Base-by-base conservation (phyloP, 1,139 yeast genomes). In the Meyerozyma smithsonii region DNA sequence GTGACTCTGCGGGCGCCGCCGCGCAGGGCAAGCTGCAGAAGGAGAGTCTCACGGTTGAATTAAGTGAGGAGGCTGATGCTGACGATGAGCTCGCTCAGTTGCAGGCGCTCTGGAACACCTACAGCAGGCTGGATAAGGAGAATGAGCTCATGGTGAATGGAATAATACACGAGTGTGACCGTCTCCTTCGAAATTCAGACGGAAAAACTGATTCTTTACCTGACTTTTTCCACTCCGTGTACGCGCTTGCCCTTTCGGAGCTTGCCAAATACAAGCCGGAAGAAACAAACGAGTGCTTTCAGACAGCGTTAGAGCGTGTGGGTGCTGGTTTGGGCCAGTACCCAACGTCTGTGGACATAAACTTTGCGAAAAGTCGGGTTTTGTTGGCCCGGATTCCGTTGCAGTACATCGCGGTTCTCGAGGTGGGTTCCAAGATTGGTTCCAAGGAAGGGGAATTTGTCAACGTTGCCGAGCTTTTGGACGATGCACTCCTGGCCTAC, bases 161-260 rank as follows among this genome's bases (percentile, higher is more conserved):
- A 21, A 74, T 92, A 4, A 77, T 92, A 16, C 96, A 92, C 54
- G 97, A 92, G 59, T 85, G 96, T 62, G 97, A 90, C 54, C 66
- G 95, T 36, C 58, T 88, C 32, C 68, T 88, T 49, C 72, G 96
- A 51, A 69, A 72, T 41, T 43, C 51, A 56, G 44, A 64, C 41
- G 43, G 45, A 20, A 37, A 46, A 16, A 63, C 64, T 3, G 47
- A 47, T 16, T 45, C 52, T 36, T 57, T 85, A 16, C 77, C 82
- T 12, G 80, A 79, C 15, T 69, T 68, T 36, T 87, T 88, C 59
- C 86, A 87, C 55, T 66, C 81, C 7, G 76, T 84, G 24, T 90
- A 89, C 56, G 89, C 88, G 0, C 64, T 77, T 38, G 81, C 95
- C 0, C 66, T 90, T 39, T 71, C 83, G 28, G 88, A 84, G 43